These are phyloP conservation scores for Paraconiothyrium sp. DNA, from an alignment of 2,329 filamentous ascomycete genomes.

Conservation along the genomic window DNA sequence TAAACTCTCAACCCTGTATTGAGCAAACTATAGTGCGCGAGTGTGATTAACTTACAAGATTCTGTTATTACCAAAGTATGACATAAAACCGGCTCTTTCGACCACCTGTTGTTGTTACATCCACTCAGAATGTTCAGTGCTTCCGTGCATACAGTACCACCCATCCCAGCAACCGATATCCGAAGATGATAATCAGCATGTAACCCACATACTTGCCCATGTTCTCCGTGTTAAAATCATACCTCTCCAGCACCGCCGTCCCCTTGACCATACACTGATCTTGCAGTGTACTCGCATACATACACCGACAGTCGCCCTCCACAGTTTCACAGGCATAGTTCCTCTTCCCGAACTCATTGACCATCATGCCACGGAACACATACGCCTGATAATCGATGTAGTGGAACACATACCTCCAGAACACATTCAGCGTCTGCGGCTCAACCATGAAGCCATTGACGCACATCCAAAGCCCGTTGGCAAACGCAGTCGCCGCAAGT, in stretches of 20 bases:
- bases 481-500: constrained; percentile 81
- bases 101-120: too few species aligned
- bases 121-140: constrained; percentile 22
- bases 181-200: constrained; percentile 77
- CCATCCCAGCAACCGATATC: constrained; percentile 76
- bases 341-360: constrained; percentile 79
- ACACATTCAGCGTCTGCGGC: constrained; percentile 76
- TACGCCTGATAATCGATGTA: constrained; percentile 90
- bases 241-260: constrained; percentile 72
- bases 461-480: constrained; percentile 90
- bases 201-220: constrained; percentile 79
- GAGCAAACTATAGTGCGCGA: too few species aligned
- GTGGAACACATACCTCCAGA: constrained; percentile 88
- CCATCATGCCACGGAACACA: constrained; percentile 93
- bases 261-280: constrained; percentile 75
- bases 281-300: constrained; percentile 72
- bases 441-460: constrained; percentile 84
- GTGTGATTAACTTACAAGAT: too few species aligned
- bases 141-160: constrained; percentile 61
- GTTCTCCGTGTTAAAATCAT: constrained; percentile 72
- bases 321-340: constrained; percentile 67
- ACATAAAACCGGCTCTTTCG: too few species aligned
- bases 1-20: too few species aligned
- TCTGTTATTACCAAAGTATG: too few species aligned
- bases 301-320: constrained; percentile 67